Base-by-base conservation (phyloP, 805 yeast species). In the Diddensiella transvaalensis region DNA sequence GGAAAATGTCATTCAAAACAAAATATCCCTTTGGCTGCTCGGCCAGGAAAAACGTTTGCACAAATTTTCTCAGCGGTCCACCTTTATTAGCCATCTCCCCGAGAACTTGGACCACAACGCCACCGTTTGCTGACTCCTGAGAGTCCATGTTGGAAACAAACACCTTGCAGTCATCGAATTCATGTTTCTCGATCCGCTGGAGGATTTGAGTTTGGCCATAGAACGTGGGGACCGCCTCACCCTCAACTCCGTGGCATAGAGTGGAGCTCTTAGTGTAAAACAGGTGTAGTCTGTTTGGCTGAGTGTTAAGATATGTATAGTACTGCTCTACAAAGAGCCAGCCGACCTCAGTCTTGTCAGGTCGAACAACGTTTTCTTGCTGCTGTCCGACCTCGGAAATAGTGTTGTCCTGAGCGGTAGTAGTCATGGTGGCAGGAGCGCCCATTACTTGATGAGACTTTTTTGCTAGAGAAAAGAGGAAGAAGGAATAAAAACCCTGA, bases 311-410 rank as follows among this genome's bases (percentile, higher is more conserved):
- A 42, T 51, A 49, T 11, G 67, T 59, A 52, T 71, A 71, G 56
- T 71, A 71, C 48, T 62, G 60, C 53, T 67, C 61, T n/a, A 67
- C 69, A 54, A 71, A 71, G 46, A 63, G 59, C 69, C 70, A 66
- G 13, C 70, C 75, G 38, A 71, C 62, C 32, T 55, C 57, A 36
- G 44, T 22, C 26, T 35, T 40, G 22, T 50, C 50, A 24, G 44
- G 42, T 11, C 22, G 18, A n/a, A 33, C 39, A 4, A 8, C 47
- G 2, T 29, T 22, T 8, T 23, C 47, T 6, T 22, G 32, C 30
- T 35, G 30, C 10, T 22, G 43, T 6, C 11, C 33, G n/a, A 6
- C 33, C n/a, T 40, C 33, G 17, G 13, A 26, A 8, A 8, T 13
- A 26, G 41, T 13, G n/a, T 13, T 17, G 24, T 22, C 10, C 10